Base-by-base conservation (phyloP, 2,329 filamentous ascomycete genomes). In the Dothistroma pini region DNA sequence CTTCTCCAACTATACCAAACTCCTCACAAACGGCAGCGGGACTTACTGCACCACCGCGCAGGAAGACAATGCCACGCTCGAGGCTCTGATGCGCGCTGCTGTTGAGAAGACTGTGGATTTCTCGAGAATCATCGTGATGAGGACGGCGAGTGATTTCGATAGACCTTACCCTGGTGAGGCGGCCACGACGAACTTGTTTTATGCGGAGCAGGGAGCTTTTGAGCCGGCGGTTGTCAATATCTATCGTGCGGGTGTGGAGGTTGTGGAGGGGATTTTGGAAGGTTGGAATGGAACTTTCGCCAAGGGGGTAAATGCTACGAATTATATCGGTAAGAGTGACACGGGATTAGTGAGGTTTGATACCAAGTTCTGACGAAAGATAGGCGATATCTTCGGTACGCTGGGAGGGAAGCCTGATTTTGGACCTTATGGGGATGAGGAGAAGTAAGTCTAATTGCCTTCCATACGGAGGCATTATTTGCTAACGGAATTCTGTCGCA, bases 141-240 rank as follows among this genome's bases (percentile, higher is more conserved):
- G 89, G 31, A 86, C 86, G 69, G 86, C 82, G 0, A 88, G 86
- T 10, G 85, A 91, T 75, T 91, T 91, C 70, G 89, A 91, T 71
- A 83, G 89, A 6, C 86, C 86, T 0, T 87, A 84, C 25, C 82
- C 83, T 0, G 83, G 81, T 11, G 73, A 83, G 8, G 78, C 81
- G 0, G 80, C 84, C 9, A 79, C 81, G 21, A 79, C 85, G 41
- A 87, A 90, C 68, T 78, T 91, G 9, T 79, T 84, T 44, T 79
- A 82, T 47, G 75, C 80, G 0, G 75, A 88, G 47, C 85, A 89
- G 70, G 87, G 87, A 53, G 87, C 83, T 4, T 90, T 88, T 70
- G 73, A 75, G 32, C 83, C 87, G 32, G 83, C 88, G 2, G 76
- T 89, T 19, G 71, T 82, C 62, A 91, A 91, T 71, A 81, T 90